phyloP scores from a whole-genome alignment of 139 green algal genomes.

The Choricystis sp. region DNA sequence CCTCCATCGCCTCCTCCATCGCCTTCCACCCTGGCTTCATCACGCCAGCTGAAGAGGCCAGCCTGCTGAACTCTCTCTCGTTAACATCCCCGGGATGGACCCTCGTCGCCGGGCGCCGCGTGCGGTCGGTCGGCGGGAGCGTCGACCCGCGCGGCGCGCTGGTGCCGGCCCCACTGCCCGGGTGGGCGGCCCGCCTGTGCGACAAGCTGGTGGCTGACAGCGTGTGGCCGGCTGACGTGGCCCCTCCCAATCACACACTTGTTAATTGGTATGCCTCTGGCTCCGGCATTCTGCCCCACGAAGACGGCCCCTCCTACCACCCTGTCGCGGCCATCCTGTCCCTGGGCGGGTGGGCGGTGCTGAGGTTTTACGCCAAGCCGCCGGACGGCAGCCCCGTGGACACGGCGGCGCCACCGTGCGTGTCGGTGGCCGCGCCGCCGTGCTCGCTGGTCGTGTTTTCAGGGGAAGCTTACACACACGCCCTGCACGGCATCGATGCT shows the following conservation, averaged over 20 bases:
- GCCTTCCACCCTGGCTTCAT: no score
- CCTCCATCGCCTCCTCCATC: no score
- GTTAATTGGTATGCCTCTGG: background rate
- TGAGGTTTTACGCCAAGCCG: background rate
- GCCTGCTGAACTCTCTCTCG: no score
- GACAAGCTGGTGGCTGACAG: background rate
- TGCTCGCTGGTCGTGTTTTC: background rate
- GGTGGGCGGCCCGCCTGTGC: background rate
- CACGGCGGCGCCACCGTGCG: no score
- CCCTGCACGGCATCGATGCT: background rate
- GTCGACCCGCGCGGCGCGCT: background rate
- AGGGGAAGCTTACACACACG: background rate
- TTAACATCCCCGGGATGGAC: background rate
- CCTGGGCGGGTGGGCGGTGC: background rate
- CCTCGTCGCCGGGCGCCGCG: no score
- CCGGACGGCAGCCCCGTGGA: background rate
- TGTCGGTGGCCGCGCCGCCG: background rate
- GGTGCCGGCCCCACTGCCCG: background rate
- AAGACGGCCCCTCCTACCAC: background rate
- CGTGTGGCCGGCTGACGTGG: no score
- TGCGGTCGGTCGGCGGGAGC: background rate
- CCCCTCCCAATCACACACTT: background rate
- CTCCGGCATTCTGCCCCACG: background rate
- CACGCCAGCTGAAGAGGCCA: no score
- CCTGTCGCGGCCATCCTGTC: background rate